Evolutionary conservation across 176 grass and related monocot species (phyloP).

Genomic region (Urochloa ruziziensis): DNA sequence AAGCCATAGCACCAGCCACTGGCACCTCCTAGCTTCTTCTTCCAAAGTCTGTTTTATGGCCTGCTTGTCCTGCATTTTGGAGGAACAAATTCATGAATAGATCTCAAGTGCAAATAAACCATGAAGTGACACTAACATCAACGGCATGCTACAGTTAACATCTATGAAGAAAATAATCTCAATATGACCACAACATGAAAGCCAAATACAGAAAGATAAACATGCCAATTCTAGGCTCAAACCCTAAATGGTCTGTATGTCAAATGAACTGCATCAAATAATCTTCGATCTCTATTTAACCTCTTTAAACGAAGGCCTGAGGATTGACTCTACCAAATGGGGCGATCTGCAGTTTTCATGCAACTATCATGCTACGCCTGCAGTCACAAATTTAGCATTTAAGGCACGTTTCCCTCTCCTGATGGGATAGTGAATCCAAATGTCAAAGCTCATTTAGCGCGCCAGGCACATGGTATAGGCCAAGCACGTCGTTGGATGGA

Average conservation of each 20-base stretch:
- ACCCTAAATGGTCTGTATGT: background rate
- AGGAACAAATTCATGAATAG: constrained; percentile 23
- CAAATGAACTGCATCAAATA: constrained; percentile 1
- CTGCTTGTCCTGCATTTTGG: constrained; percentile 75
- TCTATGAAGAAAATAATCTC: constrained; percentile 6
- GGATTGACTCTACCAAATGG: background rate
- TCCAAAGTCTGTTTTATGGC: constrained; percentile 87
- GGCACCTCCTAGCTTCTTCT: constrained; percentile 84
- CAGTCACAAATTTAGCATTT: background rate
- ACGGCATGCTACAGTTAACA: background rate
- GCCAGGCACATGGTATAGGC: background rate
- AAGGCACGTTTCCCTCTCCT: background rate
- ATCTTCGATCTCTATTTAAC: background rate
- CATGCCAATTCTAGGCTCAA: background rate
- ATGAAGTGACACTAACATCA: constrained; percentile 13
- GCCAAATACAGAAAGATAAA: no score
- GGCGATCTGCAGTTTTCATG: background rate
- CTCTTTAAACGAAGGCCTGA: background rate
- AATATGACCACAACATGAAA: background rate
- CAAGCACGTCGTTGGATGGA: background rate
- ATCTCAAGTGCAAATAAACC: background rate
- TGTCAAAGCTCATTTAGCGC: background rate
- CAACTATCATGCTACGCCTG: background rate
- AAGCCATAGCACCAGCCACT: constrained; percentile 95
- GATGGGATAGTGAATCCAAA: background rate